Evolutionary conservation across 2,329 filamentous ascomycete genomes (phyloP).

Genomic region (Trichoderma endophyticum): DNA sequence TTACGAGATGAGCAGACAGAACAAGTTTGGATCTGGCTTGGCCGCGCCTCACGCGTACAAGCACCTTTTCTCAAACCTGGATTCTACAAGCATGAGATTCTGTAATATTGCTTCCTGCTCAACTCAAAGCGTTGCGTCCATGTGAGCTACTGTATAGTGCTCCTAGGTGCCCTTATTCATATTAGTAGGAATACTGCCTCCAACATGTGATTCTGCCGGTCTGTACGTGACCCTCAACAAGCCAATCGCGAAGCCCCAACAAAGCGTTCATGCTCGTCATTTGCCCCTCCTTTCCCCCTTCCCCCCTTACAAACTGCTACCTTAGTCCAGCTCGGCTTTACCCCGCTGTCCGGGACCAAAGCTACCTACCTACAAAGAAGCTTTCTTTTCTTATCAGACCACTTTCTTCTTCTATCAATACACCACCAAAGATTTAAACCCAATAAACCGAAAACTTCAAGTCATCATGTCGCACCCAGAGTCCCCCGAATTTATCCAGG

Average conservation of each 20-base stretch:
- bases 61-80: not conserved
- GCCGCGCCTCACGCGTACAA: not conserved
- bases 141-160: not conserved
- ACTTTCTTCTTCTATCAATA: not conserved
- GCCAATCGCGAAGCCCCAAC: slow-evolving; percentile 14
- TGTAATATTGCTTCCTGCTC: not conserved
- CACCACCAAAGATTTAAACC: not conserved
- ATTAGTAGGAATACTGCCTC: not conserved
- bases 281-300: slow-evolving; percentile 11
- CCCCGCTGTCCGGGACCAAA: not conserved
- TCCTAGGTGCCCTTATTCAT: not conserved
- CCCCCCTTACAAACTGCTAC: not conserved
- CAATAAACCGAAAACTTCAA: not conserved
- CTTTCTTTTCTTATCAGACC: not conserved
- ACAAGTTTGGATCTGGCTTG: not conserved
- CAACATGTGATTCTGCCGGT: slow-evolving; percentile 3
- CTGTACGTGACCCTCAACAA: slow-evolving; percentile 11
- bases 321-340: not conserved
- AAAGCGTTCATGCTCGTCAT: slow-evolving; percentile 11
- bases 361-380: not conserved
- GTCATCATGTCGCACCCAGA: slow-evolving; percentile 41
- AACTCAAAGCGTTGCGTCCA: not conserved
- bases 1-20: not conserved
- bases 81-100: not conserved
- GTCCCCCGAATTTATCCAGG: slow-evolving; percentile 50